Percentiles rank a stretch among this genome's conserved stretches.
These are phyloP conservation scores for Tetrapisispora phaffii DNA, from an alignment of 805 yeast species.

Conservation along the genomic window DNA sequence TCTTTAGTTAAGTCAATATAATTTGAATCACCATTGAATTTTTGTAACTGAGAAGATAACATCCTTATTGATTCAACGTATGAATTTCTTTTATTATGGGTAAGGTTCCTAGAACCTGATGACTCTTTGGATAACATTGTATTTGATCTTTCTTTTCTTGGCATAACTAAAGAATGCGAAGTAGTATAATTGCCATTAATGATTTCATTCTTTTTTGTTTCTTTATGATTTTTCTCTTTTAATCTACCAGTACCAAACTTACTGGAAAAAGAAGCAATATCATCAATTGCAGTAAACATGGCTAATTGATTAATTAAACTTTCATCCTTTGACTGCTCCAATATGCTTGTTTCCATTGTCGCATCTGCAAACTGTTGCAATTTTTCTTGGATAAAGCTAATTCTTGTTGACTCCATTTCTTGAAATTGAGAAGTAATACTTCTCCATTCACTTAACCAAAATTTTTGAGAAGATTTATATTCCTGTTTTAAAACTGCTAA, in stretches of 20 bases:
- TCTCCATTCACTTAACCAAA: conserved; percentile 29
- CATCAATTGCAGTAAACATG: conserved; percentile 23
- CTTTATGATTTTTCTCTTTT: conserved; percentile 10
- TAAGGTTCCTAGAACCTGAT: background rate
- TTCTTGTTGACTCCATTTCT: conserved; percentile 24
- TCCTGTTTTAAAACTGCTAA: conserved; percentile 24
- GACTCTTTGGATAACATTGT: background rate
- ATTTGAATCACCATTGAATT: background rate
- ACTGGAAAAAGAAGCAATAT: conserved; percentile 25
- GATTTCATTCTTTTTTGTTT: background rate
- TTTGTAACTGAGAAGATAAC: conserved; percentile 22
- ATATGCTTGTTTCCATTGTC: conserved; percentile 17
- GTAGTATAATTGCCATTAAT: background rate
- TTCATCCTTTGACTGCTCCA: conserved; percentile 25
- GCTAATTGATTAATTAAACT: conserved; percentile 16
- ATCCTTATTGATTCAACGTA: conserved; percentile 24
- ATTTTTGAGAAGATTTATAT: conserved; percentile 25
- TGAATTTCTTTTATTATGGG: conserved; percentile 4
- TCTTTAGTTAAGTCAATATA: conserved; percentile 1
- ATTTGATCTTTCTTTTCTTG: background rate
- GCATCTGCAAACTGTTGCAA: conserved; percentile 22
- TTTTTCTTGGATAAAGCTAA: conserved; percentile 21
- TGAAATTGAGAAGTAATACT: conserved; percentile 20
- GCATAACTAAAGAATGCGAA: background rate
- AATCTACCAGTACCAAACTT: conserved; percentile 28